These are phyloP conservation scores for Solanum chiquidenum DNA, from an alignment of 257 asterid species.

Conservation along the genomic window DNA sequence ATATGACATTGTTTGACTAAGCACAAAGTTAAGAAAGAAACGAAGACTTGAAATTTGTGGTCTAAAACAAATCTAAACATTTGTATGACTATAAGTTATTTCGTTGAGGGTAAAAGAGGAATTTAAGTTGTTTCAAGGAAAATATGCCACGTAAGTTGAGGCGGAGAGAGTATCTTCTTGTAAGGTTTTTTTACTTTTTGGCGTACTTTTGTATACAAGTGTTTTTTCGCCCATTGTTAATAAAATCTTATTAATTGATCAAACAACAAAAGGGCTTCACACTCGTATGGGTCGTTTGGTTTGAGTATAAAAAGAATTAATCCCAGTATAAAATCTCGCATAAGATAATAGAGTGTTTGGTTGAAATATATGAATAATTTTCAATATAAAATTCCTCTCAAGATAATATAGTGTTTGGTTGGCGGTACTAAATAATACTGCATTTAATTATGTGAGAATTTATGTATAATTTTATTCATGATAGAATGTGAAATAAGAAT, in stretches of 20 bases:
- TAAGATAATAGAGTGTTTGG: not conserved
- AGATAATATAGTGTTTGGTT: not conserved
- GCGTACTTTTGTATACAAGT: not conserved
- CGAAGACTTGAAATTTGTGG: not conserved
- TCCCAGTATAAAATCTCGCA: not conserved
- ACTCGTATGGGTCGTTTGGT: not conserved
- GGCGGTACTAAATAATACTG: not conserved
- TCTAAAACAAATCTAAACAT: not conserved
- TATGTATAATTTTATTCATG: not conserved
- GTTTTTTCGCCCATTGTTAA: not conserved
- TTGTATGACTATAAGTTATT: not conserved
- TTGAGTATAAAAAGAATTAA: not conserved
- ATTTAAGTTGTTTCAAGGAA: not conserved
- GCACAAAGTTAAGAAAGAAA: not conserved
- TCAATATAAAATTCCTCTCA: not conserved
- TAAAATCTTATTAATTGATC: not conserved
- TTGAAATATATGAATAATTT: not conserved
- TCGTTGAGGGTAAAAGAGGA: not conserved
- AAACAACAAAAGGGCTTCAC: not conserved
- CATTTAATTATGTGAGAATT: not conserved
- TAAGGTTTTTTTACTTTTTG: not conserved
- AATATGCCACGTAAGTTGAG: not conserved
- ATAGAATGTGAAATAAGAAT: not conserved
- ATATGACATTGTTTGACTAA: not conserved
- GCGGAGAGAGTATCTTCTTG: not conserved